Percentiles rank a stretch among this genome's conserved stretches.
These are phyloP conservation scores for Lodderomyces jiufengensis DNA, from an alignment of 1,139 yeast genomes.

Conservation along the genomic window DNA sequence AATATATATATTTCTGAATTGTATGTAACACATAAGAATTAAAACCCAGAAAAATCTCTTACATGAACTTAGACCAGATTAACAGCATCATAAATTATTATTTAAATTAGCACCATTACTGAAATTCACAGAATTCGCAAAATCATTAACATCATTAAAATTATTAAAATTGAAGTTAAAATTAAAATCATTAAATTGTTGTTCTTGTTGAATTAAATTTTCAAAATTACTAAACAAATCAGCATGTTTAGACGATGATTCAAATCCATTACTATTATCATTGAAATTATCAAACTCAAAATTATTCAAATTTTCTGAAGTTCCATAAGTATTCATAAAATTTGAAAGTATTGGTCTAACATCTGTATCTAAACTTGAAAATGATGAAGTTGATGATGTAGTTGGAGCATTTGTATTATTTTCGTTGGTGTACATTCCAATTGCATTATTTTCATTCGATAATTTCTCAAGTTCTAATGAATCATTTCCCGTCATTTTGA, in stretches of 20 bases:
- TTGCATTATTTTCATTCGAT: neutral
- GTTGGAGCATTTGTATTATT: neutral
- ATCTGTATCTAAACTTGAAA: neutral
- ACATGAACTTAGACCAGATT: no score
- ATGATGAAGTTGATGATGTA: neutral
- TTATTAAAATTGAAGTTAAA: no score
- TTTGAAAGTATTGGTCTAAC: neutral
- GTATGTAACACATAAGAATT: no score
- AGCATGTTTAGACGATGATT: no score
- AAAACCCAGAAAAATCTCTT: no score
- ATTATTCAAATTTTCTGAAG: neutral
- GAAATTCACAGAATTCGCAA: no score
- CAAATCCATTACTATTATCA: no score
- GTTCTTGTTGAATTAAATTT: neutral
- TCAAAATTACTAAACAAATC: no score
- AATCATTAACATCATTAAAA: no score
- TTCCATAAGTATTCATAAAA: neutral
- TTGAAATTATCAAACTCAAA: neutral
- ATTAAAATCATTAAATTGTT: neutral
- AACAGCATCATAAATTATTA: no score
- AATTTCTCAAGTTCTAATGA: neutral
- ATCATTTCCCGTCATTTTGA: slow-evolving; percentile 1
- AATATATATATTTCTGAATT: no score
- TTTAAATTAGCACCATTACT: no score
- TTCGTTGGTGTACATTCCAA: neutral